Evolutionary conservation across 2,329 filamentous ascomycete genomes (phyloP).

Genomic region (Tympanopsis confertula): DNA sequence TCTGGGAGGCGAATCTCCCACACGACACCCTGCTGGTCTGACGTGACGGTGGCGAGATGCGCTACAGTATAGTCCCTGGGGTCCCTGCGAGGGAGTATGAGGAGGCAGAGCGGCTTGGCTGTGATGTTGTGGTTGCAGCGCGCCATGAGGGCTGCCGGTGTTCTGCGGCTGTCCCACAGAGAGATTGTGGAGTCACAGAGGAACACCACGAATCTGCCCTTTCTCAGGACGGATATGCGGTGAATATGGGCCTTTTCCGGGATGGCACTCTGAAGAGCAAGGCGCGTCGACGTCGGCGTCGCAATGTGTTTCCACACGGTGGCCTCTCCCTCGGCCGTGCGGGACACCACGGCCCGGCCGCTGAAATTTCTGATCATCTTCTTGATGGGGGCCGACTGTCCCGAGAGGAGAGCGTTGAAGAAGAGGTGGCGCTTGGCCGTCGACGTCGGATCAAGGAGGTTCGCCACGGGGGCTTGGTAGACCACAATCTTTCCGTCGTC

Average conservation of each 20-base stretch:
- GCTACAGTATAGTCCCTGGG: conserved; percentile 42
- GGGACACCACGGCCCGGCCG: conserved; percentile 69
- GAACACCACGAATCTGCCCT: conserved; percentile 72
- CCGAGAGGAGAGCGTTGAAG: conserved; percentile 64
- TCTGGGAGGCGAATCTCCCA: conserved; percentile 64
- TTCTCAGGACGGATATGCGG: conserved; percentile 65
- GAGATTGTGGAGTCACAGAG: conserved; percentile 60
- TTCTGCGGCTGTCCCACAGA: conserved; percentile 66
- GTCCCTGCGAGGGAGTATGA: conserved; percentile 60
- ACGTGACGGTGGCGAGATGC: conserved; percentile 74
- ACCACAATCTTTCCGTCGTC: conserved; percentile 78
- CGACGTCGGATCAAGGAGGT: conserved; percentile 64
- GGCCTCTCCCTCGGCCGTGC: conserved; percentile 67
- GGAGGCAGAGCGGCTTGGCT: conserved; percentile 69
- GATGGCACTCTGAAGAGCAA: conserved; percentile 59
- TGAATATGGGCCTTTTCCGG: conserved; percentile 61
- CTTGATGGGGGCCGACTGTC: conserved; percentile 70
- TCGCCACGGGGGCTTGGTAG: conserved; percentile 66
- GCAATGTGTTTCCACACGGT: conserved; percentile 69
- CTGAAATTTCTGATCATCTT: conserved; percentile 80
- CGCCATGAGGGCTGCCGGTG: conserved; percentile 45
- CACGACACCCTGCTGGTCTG: conserved; percentile 65
- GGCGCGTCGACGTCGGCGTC: conserved; percentile 33
- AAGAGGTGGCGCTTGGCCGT: conserved; percentile 46
- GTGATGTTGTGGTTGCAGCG: conserved; percentile 42